Evolutionary conservation across 108 stramenopile genomes (phyloP).

Genomic region (Mediolabrus comicus): DNA sequence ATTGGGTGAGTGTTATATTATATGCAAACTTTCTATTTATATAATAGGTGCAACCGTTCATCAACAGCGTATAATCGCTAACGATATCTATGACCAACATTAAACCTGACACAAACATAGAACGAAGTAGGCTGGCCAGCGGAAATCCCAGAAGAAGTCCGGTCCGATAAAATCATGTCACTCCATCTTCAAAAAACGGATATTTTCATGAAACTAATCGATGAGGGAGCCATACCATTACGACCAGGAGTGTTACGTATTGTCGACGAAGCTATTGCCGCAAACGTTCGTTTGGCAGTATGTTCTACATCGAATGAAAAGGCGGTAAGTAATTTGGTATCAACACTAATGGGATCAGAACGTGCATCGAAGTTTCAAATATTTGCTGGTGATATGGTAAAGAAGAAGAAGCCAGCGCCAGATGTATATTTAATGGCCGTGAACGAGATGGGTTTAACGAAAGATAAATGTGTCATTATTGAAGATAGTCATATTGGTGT

Average conservation of each 20-base stretch:
- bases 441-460: conserved; percentile 83
- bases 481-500: conserved; percentile 93
- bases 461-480: conserved; percentile 81
- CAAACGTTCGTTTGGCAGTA: conserved; percentile 75
- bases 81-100: not conserved
- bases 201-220: conserved; percentile 88
- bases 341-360: conserved; percentile 83
- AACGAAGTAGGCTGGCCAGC: conserved; percentile 87
- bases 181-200: conserved; percentile 91
- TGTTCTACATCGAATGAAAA: conserved; percentile 92
- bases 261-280: conserved; percentile 82
- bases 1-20: conserved; percentile 53
- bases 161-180: conserved; percentile 76
- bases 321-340: conserved; percentile 85
- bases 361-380: conserved; percentile 73
- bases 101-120: too few relatives aligned
- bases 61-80: not conserved
- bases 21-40: not conserved
- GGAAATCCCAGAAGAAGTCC: conserved; percentile 43
- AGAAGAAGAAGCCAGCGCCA: conserved; percentile 89
- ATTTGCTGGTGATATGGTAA: conserved; percentile 94
- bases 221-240: conserved; percentile 74
- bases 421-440: conserved; percentile 94
- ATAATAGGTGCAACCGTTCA: too few relatives aligned
- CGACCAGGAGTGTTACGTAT: conserved; percentile 86